Conservation (phyloP, 148 eudicot species). For the Euryodendron excelsum region DNA sequence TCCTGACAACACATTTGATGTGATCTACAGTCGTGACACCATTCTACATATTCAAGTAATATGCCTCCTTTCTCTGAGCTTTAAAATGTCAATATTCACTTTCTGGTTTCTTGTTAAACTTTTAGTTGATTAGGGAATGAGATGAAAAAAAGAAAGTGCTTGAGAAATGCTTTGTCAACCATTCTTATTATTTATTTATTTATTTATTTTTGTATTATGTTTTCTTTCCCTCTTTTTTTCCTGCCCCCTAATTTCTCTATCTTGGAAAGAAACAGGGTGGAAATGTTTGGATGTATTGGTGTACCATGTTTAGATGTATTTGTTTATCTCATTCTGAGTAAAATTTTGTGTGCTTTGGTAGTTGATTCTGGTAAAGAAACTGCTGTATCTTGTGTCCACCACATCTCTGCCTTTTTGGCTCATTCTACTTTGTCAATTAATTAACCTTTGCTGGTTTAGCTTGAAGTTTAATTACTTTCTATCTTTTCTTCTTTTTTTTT, state of each 20-base stretch:
- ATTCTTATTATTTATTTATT: not conserved
- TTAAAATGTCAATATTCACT: not conserved
- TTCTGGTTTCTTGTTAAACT: not conserved
- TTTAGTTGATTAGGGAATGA: not conserved
- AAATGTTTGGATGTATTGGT: no score
- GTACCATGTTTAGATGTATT: no score
- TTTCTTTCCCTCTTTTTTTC: not conserved
- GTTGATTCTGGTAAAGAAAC: not conserved
- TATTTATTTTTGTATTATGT: not conserved
- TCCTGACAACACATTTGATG: conserved; percentile 75
- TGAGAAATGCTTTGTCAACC: not conserved
- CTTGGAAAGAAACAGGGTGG: not conserved
- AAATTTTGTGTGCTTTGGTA: not conserved
- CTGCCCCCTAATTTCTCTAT: not conserved
- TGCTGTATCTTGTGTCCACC: not conserved
- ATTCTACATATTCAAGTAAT: conserved; percentile 95
- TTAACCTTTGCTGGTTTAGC: not conserved
- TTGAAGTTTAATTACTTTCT: conserved; percentile 1
- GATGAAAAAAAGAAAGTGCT: not conserved
- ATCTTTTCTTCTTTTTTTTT: not conserved
- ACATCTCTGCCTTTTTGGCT: not conserved
- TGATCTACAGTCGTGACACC: conserved; percentile 97
- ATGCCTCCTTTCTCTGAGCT: not conserved
- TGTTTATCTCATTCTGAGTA: not conserved
- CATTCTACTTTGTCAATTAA: not conserved